Conservation (phyloP, 2,329 filamentous ascomycete genomes). For the Aureobasidium melanogenum region DNA sequence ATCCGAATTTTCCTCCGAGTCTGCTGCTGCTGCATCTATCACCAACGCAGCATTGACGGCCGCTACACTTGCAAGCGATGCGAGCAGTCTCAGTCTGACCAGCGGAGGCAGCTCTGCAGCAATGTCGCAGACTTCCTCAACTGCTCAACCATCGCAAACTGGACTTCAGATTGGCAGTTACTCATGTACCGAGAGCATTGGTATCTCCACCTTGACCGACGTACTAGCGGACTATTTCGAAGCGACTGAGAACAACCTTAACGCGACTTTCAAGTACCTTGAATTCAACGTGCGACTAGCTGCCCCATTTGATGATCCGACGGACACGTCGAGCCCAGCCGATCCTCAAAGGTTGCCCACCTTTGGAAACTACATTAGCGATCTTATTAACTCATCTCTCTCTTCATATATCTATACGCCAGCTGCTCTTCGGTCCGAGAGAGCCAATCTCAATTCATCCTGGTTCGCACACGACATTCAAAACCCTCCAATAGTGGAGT, state of each 20-base stretch:
- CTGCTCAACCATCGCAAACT: not conserved
- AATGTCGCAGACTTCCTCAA: not conserved
- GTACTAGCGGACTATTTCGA: slow-evolving; percentile 46
- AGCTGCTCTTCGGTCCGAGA: slow-evolving; percentile 38
- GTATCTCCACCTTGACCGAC: slow-evolving; percentile 41
- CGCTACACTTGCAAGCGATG: not conserved
- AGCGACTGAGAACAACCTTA: slow-evolving; percentile 45
- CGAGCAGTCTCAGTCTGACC: not conserved
- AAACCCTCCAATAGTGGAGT: slow-evolving; percentile 42
- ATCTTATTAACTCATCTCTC: slow-evolving; percentile 39
- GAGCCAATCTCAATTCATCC: slow-evolving; percentile 44
- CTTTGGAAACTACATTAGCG: slow-evolving; percentile 36
- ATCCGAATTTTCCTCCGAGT: not conserved
- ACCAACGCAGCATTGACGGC: not conserved
- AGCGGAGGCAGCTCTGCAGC: not conserved
- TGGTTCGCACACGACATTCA: slow-evolving; percentile 42
- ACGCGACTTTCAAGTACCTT: slow-evolving; percentile 45
- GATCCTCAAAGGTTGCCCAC: slow-evolving; percentile 37
- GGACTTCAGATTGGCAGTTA: slow-evolving; percentile 40
- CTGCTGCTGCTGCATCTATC: not conserved
- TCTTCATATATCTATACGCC: slow-evolving; percentile 48
- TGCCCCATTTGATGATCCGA: slow-evolving; percentile 32
- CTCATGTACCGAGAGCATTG: slow-evolving; percentile 44
- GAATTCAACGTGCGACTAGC: slow-evolving; percentile 54
- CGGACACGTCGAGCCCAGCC: slow-evolving; percentile 33